phyloP scores from a whole-genome alignment of 2,329 filamentous ascomycete species.

The Colletotrichum tabaci region DNA sequence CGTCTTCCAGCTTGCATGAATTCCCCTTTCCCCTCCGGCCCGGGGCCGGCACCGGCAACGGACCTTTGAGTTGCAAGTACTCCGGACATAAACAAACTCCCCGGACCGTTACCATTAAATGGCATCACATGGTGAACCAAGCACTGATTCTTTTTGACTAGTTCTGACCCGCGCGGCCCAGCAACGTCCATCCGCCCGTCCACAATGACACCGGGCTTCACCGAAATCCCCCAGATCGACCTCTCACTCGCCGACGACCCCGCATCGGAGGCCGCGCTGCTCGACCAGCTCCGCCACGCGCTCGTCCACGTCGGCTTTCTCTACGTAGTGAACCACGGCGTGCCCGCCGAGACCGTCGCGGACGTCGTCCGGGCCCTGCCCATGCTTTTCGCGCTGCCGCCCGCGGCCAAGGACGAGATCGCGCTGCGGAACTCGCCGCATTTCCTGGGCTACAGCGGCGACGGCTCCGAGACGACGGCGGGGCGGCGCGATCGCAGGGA shows the following conservation, averaged over 20 bases:
- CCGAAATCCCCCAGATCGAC: constrained; percentile 64
- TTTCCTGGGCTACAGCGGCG: constrained; percentile 72
- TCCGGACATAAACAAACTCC: neutral
- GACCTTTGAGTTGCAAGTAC: neutral
- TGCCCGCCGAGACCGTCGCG: constrained; percentile 53
- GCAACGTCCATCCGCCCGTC: neutral
- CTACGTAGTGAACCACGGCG: constrained; percentile 65
- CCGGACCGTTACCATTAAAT: neutral
- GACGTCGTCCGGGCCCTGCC: constrained; percentile 59
- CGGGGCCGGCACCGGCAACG: constrained; percentile 19
- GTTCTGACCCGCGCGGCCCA: fast-evolving
- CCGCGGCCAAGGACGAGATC: constrained; percentile 55
- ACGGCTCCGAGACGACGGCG: constrained; percentile 69
- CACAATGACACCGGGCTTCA: constrained; percentile 47
- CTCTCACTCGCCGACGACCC: constrained; percentile 59
- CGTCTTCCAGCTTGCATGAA: constrained; percentile 17
- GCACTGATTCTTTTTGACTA: too few relatives aligned
- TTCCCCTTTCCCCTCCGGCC: neutral
- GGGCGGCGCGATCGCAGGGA: constrained; percentile 67
- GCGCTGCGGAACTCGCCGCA: constrained; percentile 69
- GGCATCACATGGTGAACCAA: neutral
- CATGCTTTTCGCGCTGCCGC: constrained; percentile 58
- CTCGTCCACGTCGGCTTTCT: constrained; percentile 68
- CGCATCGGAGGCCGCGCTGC: constrained; percentile 52
- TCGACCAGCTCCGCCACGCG: constrained; percentile 61